Conservation (phyloP, 2,329 filamentous ascomycete species). For the Macrophomina pseudophaseolina region DNA sequence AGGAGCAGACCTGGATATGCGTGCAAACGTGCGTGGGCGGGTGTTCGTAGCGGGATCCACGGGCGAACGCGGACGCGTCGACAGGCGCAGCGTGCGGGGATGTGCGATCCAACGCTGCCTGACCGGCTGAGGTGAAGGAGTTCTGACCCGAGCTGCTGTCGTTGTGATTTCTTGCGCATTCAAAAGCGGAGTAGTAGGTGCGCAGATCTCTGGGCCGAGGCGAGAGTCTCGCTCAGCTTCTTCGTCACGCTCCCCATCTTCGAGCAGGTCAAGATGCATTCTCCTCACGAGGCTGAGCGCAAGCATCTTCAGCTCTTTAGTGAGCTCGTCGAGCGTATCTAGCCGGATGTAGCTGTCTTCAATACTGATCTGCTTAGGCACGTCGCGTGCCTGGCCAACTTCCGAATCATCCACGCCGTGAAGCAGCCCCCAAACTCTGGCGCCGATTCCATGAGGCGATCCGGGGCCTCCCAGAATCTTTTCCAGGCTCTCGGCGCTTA, state of each 20-base stretch:
- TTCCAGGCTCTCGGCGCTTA: slow-evolving; percentile 70
- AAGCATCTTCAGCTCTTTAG: slow-evolving; percentile 71
- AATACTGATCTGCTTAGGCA: slow-evolving; percentile 90
- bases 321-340: slow-evolving; percentile 66
- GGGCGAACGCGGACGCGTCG: slow-evolving; percentile 68
- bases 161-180: not conserved
- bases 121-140: slow-evolving; percentile 2
- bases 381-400: slow-evolving; percentile 71
- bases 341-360: slow-evolving; percentile 87
- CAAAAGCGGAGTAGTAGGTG: not conserved
- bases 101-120: slow-evolving; percentile 72
- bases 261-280: slow-evolving; percentile 78
- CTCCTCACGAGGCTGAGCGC: slow-evolving; percentile 73
- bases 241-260: slow-evolving; percentile 46
- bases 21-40: slow-evolving; percentile 65
- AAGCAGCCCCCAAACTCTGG: slow-evolving; percentile 75
- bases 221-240: not conserved
- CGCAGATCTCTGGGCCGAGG: slow-evolving; percentile 1
- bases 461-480: slow-evolving; percentile 72
- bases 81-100: slow-evolving; percentile 80
- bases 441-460: slow-evolving; percentile 71
- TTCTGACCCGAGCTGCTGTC: slow-evolving; percentile 4
- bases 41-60: slow-evolving; percentile 49
- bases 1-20: slow-evolving; percentile 76
- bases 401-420: slow-evolving; percentile 79